Conservation (phyloP, 2,329 filamentous ascomycete species). For the Capronia americana region DNA sequence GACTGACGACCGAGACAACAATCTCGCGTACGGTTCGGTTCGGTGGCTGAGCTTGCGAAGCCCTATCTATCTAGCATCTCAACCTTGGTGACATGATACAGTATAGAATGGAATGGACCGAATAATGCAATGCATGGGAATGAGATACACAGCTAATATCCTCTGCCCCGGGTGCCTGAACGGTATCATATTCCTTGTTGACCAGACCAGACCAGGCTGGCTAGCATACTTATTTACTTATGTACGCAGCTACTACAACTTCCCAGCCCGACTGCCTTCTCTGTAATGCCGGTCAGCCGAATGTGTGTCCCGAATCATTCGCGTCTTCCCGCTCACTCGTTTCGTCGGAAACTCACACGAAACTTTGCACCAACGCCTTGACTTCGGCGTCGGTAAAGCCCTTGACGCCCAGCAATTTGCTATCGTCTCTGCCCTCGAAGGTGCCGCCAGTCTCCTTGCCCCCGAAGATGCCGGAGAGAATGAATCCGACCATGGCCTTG, state of each 20-base stretch:
- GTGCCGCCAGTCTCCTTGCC: conserved; percentile 41
- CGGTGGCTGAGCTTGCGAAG: no score
- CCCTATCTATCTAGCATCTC: no score
- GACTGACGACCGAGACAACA: no score
- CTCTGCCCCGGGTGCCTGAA: neutral
- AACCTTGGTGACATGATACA: no score
- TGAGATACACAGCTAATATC: no score
- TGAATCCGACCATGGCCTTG: conserved; percentile 42
- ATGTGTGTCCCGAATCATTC: no score
- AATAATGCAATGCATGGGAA: no score
- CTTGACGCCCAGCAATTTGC: conserved; percentile 49
- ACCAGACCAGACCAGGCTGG: neutral
- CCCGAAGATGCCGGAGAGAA: conserved; percentile 45
- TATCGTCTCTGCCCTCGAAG: conserved; percentile 45
- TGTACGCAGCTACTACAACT: neutral
- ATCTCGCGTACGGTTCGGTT: no score
- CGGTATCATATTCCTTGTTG: neutral
- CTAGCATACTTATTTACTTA: neutral
- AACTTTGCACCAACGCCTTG: conserved; percentile 39
- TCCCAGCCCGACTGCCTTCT: neutral
- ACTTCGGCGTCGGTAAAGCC: conserved; percentile 46
- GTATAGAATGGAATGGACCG: no score
- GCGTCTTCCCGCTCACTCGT: no score
- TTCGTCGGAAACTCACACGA: conserved; percentile 12
- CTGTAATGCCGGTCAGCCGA: neutral